A percentile compares a stretch with the other conserved stretches of the same genome.
Evolutionary conservation across 2,329 filamentous ascomycete genomes (phyloP).

Genomic region (Hawksworthiomyces lignivorus): DNA sequence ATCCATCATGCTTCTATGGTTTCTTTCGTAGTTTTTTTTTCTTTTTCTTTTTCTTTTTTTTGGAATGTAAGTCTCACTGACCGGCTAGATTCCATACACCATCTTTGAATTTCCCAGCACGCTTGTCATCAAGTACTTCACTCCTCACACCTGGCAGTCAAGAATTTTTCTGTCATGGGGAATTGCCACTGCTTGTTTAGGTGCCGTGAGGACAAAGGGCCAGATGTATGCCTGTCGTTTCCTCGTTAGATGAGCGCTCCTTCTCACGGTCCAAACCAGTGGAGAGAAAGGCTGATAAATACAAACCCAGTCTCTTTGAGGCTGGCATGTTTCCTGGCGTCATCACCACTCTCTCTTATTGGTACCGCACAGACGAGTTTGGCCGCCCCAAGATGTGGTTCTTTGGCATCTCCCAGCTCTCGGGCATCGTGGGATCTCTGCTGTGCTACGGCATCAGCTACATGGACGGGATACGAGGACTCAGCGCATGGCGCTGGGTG

Average conservation of each 20-base stretch:
- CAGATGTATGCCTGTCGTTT: constrained; percentile 6
- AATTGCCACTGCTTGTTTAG: constrained; percentile 6
- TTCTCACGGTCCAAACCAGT: too few relatives aligned
- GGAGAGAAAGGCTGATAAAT: too few relatives aligned
- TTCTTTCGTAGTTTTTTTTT: too few relatives aligned
- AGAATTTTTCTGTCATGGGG: constrained; percentile 10
- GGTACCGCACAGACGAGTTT: constrained; percentile 40
- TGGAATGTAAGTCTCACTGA: background rate
- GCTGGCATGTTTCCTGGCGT: constrained; percentile 35
- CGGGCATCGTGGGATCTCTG: constrained; percentile 27
- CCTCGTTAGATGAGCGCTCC: constrained; percentile 2
- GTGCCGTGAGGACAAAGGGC: background rate
- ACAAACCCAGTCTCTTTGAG: constrained; percentile 22
- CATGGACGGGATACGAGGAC: constrained; percentile 18
- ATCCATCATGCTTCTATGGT: too few relatives aligned
- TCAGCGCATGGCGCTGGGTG: constrained; percentile 27
- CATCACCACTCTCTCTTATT: constrained; percentile 34
- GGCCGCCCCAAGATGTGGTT: constrained; percentile 34
- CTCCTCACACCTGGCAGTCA: constrained; percentile 6
- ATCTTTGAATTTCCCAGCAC: constrained; percentile 47
- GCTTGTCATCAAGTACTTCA: constrained; percentile 36
- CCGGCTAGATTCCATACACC: constrained; percentile 8
- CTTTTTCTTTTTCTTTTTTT: constrained; percentile 1
- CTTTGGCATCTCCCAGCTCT: constrained; percentile 30
- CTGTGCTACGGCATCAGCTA: constrained; percentile 24